Base-by-base conservation (phyloP, 2,329 filamentous ascomycete species). In the Aspergillus jensenii region DNA sequence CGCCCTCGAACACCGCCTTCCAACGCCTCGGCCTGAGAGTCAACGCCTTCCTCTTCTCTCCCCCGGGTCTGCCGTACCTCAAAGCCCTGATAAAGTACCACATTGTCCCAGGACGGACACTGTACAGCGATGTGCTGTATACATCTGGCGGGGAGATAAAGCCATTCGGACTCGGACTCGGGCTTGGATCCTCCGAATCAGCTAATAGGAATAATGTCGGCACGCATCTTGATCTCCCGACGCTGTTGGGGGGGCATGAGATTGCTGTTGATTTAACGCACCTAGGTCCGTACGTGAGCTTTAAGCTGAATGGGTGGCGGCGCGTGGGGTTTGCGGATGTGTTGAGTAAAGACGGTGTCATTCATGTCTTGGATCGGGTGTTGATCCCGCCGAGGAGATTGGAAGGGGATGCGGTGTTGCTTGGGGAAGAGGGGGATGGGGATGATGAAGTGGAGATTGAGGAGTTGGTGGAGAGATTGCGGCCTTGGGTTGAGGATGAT, bases 21-120 rank as follows among this genome's bases (percentile, higher is more conserved):
- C 71, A 82, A 66, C 84, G 84, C 63, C 86, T 97, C 1, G 91
- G 91, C 0, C 82, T 84, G 1, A 80, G 73, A 55, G 84, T 88
- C 67, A 96, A 93, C 69, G 90, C 87, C 21, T 97, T 96, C 81
- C 81, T 97, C 4, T 97, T 97, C 82, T 90, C 88, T 58, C 79
- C 84, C 27, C 83, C 81, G 52, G 93, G 93, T 2, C 79, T 83
- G 62, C 87, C 87, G 72, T 96, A 91, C 71, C 83, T 97, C 17
- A 86, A 84, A 63, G 90, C 90, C 0, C 78, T 96, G 46, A 79
- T 96, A 15, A 81, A 90, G 77, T 96, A 96, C 71, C 90, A 93
- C 68, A 82, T 93, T 49, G 88, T 89, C 1, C 82, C 86, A 43
- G 85, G 90, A 67, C 82, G 87, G 59, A 93, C 90, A 0, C 77